phyloP scores from a whole-genome alignment of 306 rosid genomes.

The Castanea mollissima region DNA sequence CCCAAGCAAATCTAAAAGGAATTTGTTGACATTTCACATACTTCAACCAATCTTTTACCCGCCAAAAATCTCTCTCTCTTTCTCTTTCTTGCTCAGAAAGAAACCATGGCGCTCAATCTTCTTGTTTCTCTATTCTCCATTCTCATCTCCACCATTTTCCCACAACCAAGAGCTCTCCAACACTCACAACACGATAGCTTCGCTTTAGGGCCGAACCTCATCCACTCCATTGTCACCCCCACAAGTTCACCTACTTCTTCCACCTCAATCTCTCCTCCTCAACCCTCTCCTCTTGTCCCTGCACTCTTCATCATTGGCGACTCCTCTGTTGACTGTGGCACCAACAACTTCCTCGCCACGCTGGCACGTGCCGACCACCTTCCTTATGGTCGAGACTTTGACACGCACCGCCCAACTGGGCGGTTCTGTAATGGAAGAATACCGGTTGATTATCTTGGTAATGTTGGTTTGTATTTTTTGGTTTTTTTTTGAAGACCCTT shows the following conservation, averaged over 20 bases:
- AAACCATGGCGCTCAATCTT: slow-evolving; percentile 28
- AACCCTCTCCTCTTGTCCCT: slow-evolving; percentile 42
- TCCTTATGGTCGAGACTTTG: slow-evolving; percentile 86
- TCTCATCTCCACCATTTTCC: slow-evolving; percentile 13
- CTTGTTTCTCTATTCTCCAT: slow-evolving; percentile 16
- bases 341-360: slow-evolving; percentile 76
- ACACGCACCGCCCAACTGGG: slow-evolving; percentile 75
- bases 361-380: slow-evolving; percentile 76
- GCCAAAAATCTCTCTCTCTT: slow-evolving; percentile 35
- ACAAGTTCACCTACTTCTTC: slow-evolving; percentile 31
- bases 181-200: slow-evolving; percentile 5
- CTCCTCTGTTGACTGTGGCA: slow-evolving; percentile 84
- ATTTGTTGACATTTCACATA: neutral
- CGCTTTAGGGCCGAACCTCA: neutral
- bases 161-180: slow-evolving; percentile 23
- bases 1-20: neutral
- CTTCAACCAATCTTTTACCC: slow-evolving; percentile 23
- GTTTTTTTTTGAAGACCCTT: neutral
- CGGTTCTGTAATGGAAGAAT: slow-evolving; percentile 81
- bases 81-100: neutral
- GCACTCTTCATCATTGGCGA: slow-evolving; percentile 82
- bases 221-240: neutral
- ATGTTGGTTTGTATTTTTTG: neutral
- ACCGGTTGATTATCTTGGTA: slow-evolving; percentile 87
- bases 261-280: neutral